Conservation (phyloP, 108 stramenopile genomes). For the Skeletonema potamos region DNA sequence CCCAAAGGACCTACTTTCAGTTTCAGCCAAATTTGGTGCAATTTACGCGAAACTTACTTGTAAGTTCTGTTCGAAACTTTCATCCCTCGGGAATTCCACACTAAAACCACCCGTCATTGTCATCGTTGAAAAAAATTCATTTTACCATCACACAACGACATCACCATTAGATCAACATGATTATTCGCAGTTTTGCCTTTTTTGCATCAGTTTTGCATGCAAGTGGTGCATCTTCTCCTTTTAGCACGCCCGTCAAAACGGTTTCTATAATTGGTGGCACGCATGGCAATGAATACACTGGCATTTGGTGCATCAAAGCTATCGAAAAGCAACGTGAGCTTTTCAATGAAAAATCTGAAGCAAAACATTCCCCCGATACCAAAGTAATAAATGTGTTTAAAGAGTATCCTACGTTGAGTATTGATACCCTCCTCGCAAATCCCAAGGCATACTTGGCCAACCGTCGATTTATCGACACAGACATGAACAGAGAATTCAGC, state of each 20-base stretch:
- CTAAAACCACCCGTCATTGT: too few relatives aligned
- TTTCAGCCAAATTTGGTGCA: too few relatives aligned
- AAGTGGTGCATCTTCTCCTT: neutral
- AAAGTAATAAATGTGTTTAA: slow-evolving; percentile 10
- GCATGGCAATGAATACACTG: slow-evolving; percentile 43
- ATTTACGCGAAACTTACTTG: too few relatives aligned
- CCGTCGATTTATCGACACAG: slow-evolving; percentile 73
- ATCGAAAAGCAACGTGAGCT: neutral
- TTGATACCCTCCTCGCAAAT: slow-evolving; percentile 70
- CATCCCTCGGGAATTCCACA: too few relatives aligned
- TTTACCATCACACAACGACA: too few relatives aligned
- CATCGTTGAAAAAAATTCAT: too few relatives aligned
- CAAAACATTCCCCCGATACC: neutral
- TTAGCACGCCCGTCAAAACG: neutral
- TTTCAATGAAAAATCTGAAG: neutral
- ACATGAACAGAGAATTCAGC: slow-evolving; percentile 84
- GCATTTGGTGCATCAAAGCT: slow-evolving; percentile 18
- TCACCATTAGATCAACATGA: neutral
- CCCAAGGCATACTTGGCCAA: slow-evolving; percentile 72
- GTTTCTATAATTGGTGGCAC: neutral
- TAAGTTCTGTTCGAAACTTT: too few relatives aligned
- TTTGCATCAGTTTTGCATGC: neutral
- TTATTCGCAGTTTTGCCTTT: neutral
- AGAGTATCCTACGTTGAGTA: slow-evolving; percentile 42
- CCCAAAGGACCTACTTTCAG: too few relatives aligned